A percentile compares a stretch with the other conserved stretches of the same genome.
Evolutionary conservation across 768 basidiomycete genomes (phyloP).

Genomic region (Podaxis sp.): DNA sequence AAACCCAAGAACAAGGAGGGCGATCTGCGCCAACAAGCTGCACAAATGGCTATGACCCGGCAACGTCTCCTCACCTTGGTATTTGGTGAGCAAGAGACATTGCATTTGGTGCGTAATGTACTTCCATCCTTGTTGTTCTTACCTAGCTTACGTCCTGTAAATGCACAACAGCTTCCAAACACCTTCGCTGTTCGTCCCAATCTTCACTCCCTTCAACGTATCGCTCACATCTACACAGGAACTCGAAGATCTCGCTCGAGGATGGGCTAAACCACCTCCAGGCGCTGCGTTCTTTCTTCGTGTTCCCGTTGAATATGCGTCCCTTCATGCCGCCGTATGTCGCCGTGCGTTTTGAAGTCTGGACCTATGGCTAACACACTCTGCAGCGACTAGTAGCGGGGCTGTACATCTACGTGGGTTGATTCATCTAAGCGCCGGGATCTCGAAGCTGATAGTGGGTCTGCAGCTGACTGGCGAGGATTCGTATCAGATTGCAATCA

Average conservation of each 20-base stretch:
- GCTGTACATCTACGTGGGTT: constrained; percentile 77
- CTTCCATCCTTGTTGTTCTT: constrained; percentile 4
- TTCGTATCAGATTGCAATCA: constrained; percentile 85
- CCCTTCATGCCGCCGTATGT: constrained; percentile 78
- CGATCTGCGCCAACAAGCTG: constrained; percentile 43
- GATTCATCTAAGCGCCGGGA: constrained; percentile 1
- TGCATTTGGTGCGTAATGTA: constrained; percentile 55
- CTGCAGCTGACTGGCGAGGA: constrained; percentile 77
- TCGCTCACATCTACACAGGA: constrained; percentile 47
- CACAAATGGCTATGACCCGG: constrained; percentile 67
- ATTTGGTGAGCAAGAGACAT: constrained; percentile 84
- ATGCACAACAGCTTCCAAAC: constrained; percentile 55
- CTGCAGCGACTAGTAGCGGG: constrained; percentile 73
- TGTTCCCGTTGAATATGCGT: constrained; percentile 85
- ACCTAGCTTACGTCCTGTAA: constrained; percentile 15
- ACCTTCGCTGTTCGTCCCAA: constrained; percentile 56
- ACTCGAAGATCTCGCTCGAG: constrained; percentile 73
- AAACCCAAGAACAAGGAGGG: constrained; percentile 69
- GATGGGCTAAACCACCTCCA: constrained; percentile 86
- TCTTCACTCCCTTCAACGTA: not conserved
- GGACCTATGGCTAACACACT: constrained; percentile 19
- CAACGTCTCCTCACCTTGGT: constrained; percentile 79
- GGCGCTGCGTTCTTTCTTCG: constrained; percentile 74
- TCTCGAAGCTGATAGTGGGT: constrained; percentile 15
- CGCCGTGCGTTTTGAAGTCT: constrained; percentile 10